Base-by-base conservation (phyloP, 2,329 filamentous ascomycete genomes). In the Aschersonia sp. region DNA sequence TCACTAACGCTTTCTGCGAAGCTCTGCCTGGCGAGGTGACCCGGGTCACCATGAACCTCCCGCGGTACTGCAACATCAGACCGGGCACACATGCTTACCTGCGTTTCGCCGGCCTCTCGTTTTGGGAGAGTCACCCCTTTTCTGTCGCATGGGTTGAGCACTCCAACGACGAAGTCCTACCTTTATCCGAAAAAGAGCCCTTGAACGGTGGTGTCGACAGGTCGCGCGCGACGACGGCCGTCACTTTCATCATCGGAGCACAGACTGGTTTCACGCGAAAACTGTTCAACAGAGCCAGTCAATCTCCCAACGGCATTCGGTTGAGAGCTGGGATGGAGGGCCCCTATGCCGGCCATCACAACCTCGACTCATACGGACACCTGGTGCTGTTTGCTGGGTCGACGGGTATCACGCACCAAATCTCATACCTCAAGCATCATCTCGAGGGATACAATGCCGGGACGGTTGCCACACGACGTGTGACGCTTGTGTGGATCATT, bases 321-420 rank as follows among this genome's bases (percentile, higher is more conserved):
- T 71, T 89, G 48, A 75, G 73, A 50, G 89, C 87, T 35, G 80
- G 85, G 50, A 79, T 94, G 51, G 92, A 97, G 67, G 92, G 92
- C 0, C 91, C 92, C 1, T 97, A 97, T 61, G 83, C 80, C 4
- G 83, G 82, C 42, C 83, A 88, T 60, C 84, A 95, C 65, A 81
- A 80, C 51, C 81, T 97, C 53, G 82, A 89, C 64, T 96, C 89
- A 5, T 97, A 96, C 65, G 91, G 92, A 40, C 92, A 94, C 43
- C 81, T 83, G 43, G 78, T 98, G 53, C 82, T 98, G 49, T 89
- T 96, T 60, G 89, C 91, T 9, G 89, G 89, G 49, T 87, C 91
- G 49, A 89, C 92, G 4, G 92, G 92, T 52, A 97, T 98, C 66
- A 95, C 91, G 1, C 91, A 97, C 63, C 89, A 94, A 62, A 78